phyloP scores from a whole-genome alignment of 345 rosid genomes.

The Eucalyptus pauciflora region DNA sequence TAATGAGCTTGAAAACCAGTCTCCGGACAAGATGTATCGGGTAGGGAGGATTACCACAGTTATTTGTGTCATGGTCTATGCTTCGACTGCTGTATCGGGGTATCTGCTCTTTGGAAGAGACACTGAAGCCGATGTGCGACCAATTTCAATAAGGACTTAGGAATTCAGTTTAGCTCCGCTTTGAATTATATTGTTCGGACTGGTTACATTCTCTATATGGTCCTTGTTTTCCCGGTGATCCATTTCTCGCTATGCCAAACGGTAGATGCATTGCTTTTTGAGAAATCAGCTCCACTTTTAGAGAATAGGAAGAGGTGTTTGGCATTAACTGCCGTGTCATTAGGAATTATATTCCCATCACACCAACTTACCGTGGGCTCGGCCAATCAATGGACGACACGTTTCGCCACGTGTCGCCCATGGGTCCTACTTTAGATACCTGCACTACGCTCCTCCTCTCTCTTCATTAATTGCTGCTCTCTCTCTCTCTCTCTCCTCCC shows the following conservation, averaged over 20 bases:
- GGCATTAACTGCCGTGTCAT: constrained; percentile 65
- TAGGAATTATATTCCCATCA: constrained; percentile 92
- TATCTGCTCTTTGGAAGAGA: constrained; percentile 77
- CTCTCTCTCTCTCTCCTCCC: too few species aligned
- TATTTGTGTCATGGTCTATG: constrained; percentile 59
- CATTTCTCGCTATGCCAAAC: constrained; percentile 19
- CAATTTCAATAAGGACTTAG: constrained; percentile 85
- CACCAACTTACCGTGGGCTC: too few species aligned
- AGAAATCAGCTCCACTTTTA: constrained; percentile 53
- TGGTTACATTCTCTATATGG: too few species aligned
- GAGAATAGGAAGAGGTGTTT: constrained; percentile 79
- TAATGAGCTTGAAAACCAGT: too few species aligned
- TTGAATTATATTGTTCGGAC: too few species aligned
- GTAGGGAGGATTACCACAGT: constrained; percentile 71
- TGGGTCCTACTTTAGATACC: too few species aligned
- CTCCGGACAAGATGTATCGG: neutral
- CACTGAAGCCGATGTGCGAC: constrained; percentile 76
- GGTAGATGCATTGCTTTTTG: constrained; percentile 56
- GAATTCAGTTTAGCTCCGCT: neutral
- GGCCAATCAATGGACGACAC: too few species aligned
- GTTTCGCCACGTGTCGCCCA: too few species aligned
- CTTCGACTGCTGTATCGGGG: constrained; percentile 53
- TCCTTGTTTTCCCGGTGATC: too few species aligned
- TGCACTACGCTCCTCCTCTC: too few species aligned
- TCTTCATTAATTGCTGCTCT: too few species aligned